Base-by-base conservation (phyloP, 2,329 filamentous ascomycete species). In the Epichloe glyceriae region DNA sequence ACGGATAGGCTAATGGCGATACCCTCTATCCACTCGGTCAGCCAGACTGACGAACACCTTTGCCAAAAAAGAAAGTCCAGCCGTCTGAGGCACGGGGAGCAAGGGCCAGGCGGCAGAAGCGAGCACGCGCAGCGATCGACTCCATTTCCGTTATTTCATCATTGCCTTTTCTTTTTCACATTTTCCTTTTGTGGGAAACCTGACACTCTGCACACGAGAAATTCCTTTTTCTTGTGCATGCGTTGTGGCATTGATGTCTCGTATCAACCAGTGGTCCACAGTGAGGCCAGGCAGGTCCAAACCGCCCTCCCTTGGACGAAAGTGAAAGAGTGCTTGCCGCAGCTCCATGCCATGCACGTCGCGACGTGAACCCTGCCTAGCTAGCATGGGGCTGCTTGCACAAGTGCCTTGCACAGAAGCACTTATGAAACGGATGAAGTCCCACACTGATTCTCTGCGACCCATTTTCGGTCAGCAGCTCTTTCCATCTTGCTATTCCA, bases 331-430 rank as follows among this genome's bases (percentile, higher is more conserved):
- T 40, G 39, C 22, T 33, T 34, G 26, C 42, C 39, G 20, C 39
- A 35, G 46, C 40, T 44, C 11, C 20, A 52, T 50, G 47, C 17
- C 20, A 52, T 50, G 47, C 47, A 47, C 34, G 51, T 49, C 44
- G 51, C 30, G 34, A 47, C 51, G 47, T 47, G 37, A 50, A 41
- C 51, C 47, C 22, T 42, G 35, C 22, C 38, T 37, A 12, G 49
- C 30, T n/a, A 14, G 43, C 43, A 20, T 37, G 41, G 46, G 46
- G 19, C 37, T 33, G 44, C 19, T 49, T 47, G 47, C 44, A 47
- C 49, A 50, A 41, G 37, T 46, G 38, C 38, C 39, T 22, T 38
- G 45, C 43, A 50, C 43, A 38, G 4, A 46, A 17, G 11, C 17
- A 30, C 40, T 30, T 14, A 33, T 17, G 14, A 38, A 38, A n/a